phyloP scores from a whole-genome alignment of 768 basidiomycete species.

The Ramaria rubella region DNA sequence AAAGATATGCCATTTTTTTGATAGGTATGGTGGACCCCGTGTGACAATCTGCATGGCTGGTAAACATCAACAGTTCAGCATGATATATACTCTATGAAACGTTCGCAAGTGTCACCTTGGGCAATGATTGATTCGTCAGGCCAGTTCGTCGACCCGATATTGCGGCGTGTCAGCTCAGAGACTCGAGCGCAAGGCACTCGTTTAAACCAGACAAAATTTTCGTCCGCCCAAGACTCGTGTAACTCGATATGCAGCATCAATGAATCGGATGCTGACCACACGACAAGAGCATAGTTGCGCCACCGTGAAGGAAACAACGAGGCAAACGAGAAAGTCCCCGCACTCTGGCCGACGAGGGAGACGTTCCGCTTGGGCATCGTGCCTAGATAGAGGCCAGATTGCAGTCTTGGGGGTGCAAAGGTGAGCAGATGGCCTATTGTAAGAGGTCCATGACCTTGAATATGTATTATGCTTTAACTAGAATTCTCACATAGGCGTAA shows the following conservation, averaged over 20 bases:
- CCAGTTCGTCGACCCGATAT: slow-evolving; percentile 2
- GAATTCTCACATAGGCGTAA: too few species aligned
- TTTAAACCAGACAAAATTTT: slow-evolving; percentile 6
- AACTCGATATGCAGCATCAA: slow-evolving; percentile 1
- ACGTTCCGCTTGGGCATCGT: slow-evolving; percentile 5
- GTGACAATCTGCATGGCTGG: slow-evolving; percentile 1
- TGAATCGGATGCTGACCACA: background rate
- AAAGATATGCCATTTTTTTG: slow-evolving; percentile 6
- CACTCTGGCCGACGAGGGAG: slow-evolving; percentile 2
- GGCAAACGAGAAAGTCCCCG: background rate
- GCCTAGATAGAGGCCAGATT: too few species aligned
- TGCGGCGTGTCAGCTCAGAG: slow-evolving; percentile 1
- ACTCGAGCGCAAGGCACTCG: background rate
- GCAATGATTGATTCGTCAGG: slow-evolving; percentile 5
- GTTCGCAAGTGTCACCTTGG: background rate
- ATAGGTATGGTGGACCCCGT: slow-evolving; percentile 1
- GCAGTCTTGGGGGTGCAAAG: too few species aligned
- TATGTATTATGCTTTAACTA: too few species aligned
- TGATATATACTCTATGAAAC: background rate
- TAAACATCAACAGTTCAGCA: background rate
- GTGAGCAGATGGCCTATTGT: too few species aligned
- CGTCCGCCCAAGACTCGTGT: slow-evolving; percentile 2
- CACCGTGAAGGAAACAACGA: background rate
- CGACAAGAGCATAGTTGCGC: slow-evolving; percentile 3
- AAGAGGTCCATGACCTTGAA: too few species aligned